These are phyloP conservation scores for Dichotomopilus funicola DNA, from an alignment of 2,329 filamentous ascomycete species.

Conservation along the genomic window DNA sequence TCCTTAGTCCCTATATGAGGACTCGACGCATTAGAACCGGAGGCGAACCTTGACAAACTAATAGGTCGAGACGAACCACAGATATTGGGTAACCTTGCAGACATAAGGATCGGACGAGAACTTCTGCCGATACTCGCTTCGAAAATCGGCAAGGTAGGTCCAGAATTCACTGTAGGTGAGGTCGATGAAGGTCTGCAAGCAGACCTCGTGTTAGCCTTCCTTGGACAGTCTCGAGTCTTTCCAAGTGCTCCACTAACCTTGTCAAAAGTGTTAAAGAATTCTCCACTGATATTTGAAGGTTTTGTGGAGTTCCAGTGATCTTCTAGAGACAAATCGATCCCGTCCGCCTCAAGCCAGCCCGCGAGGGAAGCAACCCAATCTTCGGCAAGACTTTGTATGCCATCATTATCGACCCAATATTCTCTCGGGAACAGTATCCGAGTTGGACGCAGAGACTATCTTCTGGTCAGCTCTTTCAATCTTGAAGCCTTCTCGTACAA, in stretches of 20 bases:
- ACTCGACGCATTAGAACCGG: background rate
- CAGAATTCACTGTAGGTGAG: background rate
- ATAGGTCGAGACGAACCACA: background rate
- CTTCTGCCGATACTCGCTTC: background rate
- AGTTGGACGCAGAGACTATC: background rate
- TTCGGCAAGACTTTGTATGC: background rate
- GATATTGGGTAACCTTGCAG: background rate
- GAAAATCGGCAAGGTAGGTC: background rate
- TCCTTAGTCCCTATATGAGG: background rate
- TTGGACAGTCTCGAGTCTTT: too few species aligned
- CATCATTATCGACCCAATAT: background rate
- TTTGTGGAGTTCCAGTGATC: too few species aligned
- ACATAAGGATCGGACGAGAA: background rate
- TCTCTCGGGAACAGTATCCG: background rate
- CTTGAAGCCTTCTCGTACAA: too few species aligned
- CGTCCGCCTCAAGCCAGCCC: background rate
- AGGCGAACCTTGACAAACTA: background rate
- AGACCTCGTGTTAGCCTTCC: background rate
- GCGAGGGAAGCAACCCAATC: background rate
- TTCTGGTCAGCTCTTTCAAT: background rate
- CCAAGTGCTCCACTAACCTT: too few species aligned
- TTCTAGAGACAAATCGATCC: too few species aligned
- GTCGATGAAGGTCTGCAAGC: background rate
- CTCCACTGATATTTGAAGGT: too few species aligned
- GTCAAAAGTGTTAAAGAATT: too few species aligned